phyloP scores from a whole-genome alignment of 2,329 filamentous ascomycete species.

The Akanthomyces dipterigenus region DNA sequence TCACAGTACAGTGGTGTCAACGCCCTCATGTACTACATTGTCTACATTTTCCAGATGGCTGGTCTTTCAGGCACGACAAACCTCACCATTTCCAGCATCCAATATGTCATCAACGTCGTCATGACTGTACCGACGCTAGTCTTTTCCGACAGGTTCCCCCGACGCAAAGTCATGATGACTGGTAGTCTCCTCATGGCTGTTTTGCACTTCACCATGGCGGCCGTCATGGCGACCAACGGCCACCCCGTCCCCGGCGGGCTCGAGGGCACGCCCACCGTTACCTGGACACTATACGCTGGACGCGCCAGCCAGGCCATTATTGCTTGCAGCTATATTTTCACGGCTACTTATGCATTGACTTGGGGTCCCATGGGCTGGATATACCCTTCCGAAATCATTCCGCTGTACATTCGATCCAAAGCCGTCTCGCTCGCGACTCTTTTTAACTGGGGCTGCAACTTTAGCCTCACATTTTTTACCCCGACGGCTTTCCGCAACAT shows the following conservation, averaged over 20 bases:
- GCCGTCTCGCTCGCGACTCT: conserved; percentile 37
- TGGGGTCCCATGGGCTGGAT: conserved; percentile 41
- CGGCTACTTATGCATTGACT: conserved; percentile 37
- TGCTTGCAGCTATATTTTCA: conserved; percentile 56
- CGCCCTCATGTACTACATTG: conserved; percentile 48
- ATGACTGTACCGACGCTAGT: conserved; percentile 42
- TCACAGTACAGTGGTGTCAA: conserved; percentile 44
- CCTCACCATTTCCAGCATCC: conserved; percentile 42
- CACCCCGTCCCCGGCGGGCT: conserved; percentile 33
- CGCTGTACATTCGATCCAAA: conserved; percentile 35
- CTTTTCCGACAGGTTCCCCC: conserved; percentile 46
- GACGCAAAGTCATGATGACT: conserved; percentile 55
- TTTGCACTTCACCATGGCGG: conserved; percentile 45
- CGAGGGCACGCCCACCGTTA: conserved; percentile 31
- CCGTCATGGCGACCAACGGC: conserved; percentile 38
- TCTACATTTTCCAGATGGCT: conserved; percentile 24
- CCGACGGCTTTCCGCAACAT: conserved; percentile 24
- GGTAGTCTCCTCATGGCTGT: conserved; percentile 56
- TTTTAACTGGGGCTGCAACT: conserved; percentile 29
- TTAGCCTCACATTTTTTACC: conserved; percentile 26
- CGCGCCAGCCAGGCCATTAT: conserved; percentile 54
- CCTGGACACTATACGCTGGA: conserved; percentile 13
- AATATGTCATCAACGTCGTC: conserved; percentile 44
- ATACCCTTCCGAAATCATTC: conserved; percentile 41
- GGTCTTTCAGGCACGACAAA: conserved; percentile 32